A percentile compares a stretch with the other conserved stretches of the same genome.
phyloP scores from a whole-genome alignment of 2,329 filamentous ascomycete species.

The Colletotrichum echinochloae region DNA sequence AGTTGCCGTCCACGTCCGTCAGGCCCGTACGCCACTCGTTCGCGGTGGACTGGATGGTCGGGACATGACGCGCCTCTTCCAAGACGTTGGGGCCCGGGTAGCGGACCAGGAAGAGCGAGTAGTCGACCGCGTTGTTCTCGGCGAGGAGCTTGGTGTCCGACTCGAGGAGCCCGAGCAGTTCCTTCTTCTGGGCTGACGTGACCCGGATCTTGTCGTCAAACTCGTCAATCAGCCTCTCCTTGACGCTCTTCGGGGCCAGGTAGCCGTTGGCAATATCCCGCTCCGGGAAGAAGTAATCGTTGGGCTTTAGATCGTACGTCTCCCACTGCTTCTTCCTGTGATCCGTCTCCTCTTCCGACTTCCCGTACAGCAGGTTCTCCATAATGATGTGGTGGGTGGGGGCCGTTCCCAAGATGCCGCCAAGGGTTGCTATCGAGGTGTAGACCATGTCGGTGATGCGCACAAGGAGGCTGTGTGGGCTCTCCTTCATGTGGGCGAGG shows the following conservation, averaged over 20 bases:
- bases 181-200: conserved; percentile 63
- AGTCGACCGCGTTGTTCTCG: conserved; percentile 76
- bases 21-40: conserved; percentile 71
- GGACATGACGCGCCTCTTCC: conserved; percentile 49
- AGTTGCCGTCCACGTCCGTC: conserved; percentile 70
- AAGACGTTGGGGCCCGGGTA: conserved; percentile 44
- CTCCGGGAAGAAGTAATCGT: conserved; percentile 81
- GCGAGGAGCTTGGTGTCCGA: conserved; percentile 74
- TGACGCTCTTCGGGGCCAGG: conserved; percentile 73
- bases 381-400: conserved; percentile 82
- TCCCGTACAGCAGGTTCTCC: conserved; percentile 79
- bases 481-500: conserved; percentile 69
- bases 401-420: conserved; percentile 68
- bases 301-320: conserved; percentile 80
- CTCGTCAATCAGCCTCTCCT: conserved; percentile 73
- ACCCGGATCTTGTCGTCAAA: conserved; percentile 76
- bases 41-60: conserved; percentile 48
- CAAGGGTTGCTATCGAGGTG: conserved; percentile 66
- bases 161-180: conserved; percentile 66
- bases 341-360: conserved; percentile 56
- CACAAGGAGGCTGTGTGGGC: conserved; percentile 73
- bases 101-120: conserved; percentile 78
- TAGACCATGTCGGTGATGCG: conserved; percentile 79
- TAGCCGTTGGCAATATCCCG: conserved; percentile 75
- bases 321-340: conserved; percentile 66